Evolutionary conservation across 805 yeast species (phyloP).

Genomic region (Candida maris): DNA sequence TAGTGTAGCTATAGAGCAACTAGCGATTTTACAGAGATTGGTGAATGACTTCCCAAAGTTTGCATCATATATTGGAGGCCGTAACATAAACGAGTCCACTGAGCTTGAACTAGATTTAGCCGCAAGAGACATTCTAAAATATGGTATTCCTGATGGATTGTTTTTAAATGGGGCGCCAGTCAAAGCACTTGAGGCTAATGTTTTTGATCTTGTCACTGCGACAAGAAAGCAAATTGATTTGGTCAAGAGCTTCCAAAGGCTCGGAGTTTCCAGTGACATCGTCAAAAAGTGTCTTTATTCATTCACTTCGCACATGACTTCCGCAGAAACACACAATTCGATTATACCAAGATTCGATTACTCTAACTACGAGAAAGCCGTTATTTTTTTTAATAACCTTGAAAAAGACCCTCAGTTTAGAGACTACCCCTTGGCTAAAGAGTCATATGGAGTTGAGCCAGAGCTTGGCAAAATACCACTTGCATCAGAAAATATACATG

Average conservation of each 20-base stretch:
- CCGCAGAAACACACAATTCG: slow-evolving; percentile 7
- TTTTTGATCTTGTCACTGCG: slow-evolving; percentile 38
- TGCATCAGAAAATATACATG: slow-evolving; percentile 70
- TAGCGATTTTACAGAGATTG: slow-evolving; percentile 37
- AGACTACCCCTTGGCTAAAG: slow-evolving; percentile 41
- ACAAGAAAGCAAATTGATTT: slow-evolving; percentile 35
- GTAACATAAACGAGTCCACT: slow-evolving; percentile 5
- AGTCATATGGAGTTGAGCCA: slow-evolving; percentile 43
- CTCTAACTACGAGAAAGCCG: slow-evolving; percentile 26
- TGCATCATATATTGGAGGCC: slow-evolving; percentile 37
- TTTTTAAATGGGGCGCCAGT: slow-evolving; percentile 69
- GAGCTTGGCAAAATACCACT: slow-evolving; percentile 62
- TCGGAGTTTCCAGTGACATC: slow-evolving; percentile 32
- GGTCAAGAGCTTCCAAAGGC: slow-evolving; percentile 19
- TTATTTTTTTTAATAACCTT: slow-evolving; percentile 75
- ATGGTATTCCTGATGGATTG: slow-evolving; percentile 39
- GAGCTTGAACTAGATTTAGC: slow-evolving; percentile 3
- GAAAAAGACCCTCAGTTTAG: slow-evolving; percentile 57
- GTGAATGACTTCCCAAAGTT: slow-evolving; percentile 55
- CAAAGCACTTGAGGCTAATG: slow-evolving; percentile 37
- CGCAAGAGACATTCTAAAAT: background rate
- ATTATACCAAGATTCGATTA: slow-evolving; percentile 23
- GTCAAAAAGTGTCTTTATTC: slow-evolving; percentile 38
- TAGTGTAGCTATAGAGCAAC: slow-evolving; percentile 25
- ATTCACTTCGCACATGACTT: slow-evolving; percentile 31